Evolutionary conservation across 2,329 filamentous ascomycete species (phyloP), one percentile per base, ranked within the genome.

Genomic region (Clarireedia hainanense): DNA sequence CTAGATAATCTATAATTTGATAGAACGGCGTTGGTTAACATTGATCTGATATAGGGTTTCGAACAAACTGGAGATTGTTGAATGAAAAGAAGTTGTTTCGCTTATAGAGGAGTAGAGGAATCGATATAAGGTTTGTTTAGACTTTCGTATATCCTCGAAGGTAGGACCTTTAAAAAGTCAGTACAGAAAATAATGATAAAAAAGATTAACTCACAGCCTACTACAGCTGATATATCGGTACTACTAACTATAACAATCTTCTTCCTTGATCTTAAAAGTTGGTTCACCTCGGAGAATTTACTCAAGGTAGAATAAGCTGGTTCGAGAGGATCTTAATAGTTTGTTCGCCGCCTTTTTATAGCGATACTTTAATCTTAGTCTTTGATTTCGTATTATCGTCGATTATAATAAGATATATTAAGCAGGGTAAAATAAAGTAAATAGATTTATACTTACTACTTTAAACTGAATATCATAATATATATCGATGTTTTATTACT

Each of bases 71-170:
- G 23, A 34, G 47, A 63, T 34, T 54, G 52, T 61, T 15, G 52
- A 61, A 50, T 61, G 34, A 43, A 62, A 61, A 49, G 26, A 27
- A 45, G 39, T 57, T 23, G 51, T 61, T 51, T 62, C 57, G n/a
- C 58, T 42, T 3, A 43, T 49, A 60, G 54, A 62, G 42, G 49
- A 62, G 56, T 61, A 60, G 40, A 61, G 54, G 56, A 57, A 63
- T 50, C 54, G 53, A 49, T 62, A 10, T 30, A 62, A 63, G 20
- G 58, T 52, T 52, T 58, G 24, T 57, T 58, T 61, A 27, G 57
- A 61, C 58, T 62, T 62, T 46, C 48, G 49, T 30, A 63, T 62
- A 47, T 62, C 56, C 39, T 62, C 17, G 58, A 62, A 63, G 34
- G 47, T 61, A 36, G 55, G 48, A 61, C 59, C 58, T 63, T 49